phyloP scores from a whole-genome alignment of 169 alveolate species.

The Babesia gibsoni region DNA sequence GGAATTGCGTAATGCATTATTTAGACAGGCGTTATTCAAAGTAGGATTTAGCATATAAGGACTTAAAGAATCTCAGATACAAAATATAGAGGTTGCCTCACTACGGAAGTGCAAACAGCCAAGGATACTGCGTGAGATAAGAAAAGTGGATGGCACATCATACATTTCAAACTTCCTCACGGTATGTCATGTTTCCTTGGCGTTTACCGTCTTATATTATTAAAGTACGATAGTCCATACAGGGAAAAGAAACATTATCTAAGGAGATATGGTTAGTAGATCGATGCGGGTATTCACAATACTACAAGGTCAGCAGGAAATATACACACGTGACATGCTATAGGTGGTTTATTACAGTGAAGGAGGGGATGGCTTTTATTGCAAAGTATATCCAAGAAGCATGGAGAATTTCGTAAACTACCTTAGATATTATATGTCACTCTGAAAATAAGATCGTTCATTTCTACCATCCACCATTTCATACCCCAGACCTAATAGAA shows the following conservation, averaged over 20 bases:
- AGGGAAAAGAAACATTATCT: slow-evolving; percentile 38
- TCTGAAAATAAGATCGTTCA: background rate
- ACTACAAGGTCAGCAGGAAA: slow-evolving; percentile 58
- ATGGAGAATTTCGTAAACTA: slow-evolving; percentile 58
- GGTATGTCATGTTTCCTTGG: slow-evolving; percentile 4
- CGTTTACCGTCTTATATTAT: background rate
- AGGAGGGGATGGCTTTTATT: slow-evolving; percentile 73
- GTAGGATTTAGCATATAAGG: background rate
- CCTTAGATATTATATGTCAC: slow-evolving; percentile 61
- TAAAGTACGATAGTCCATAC: background rate
- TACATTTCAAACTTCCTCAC: background rate
- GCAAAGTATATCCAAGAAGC: slow-evolving; percentile 62
- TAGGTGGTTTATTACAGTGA: slow-evolving; percentile 64
- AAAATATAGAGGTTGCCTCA: slow-evolving; percentile 72
- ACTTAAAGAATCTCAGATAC: slow-evolving; percentile 51
- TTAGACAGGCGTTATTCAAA: slow-evolving; percentile 67
- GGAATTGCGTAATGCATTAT: slow-evolving; percentile 58
- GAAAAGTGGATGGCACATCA: slow-evolving; percentile 31
- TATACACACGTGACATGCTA: background rate
- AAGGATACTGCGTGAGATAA: slow-evolving; percentile 58
- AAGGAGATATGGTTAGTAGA: slow-evolving; percentile 73
- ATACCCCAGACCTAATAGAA: slow-evolving; percentile 19
- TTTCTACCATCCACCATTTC: background rate
- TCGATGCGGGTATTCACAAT: slow-evolving; percentile 62
- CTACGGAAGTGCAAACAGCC: slow-evolving; percentile 64